Evolutionary conservation across 2,329 filamentous ascomycete genomes (phyloP), one percentile per base, ranked within the genome.

Genomic region (Pseudogymnoascus sp.): DNA sequence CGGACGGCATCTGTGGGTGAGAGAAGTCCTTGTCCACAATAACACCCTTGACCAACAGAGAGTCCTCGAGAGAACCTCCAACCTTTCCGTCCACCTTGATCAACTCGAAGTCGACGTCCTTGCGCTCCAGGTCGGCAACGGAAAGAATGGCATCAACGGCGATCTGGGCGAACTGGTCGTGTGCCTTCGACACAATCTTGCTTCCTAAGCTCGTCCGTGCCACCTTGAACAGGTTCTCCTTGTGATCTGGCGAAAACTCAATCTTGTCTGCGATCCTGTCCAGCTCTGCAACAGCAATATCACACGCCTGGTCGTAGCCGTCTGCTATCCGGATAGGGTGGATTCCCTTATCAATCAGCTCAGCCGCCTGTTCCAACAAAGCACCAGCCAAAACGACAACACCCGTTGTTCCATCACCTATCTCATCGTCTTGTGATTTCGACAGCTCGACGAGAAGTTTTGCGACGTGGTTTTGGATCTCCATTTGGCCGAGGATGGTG

Each of bases 11-110:
- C 80, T 99, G 95, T 11, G 95, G 95, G 77, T 99, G 95, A 37
- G 95, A 98, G 78, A 99, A 99, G 80, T 99, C 96, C 82, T 99
- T 99, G 85, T 99, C 95, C 76, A 99, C 85, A 75, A 99, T 96
- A 68, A 99, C 95, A 75, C 95, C 95, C 80, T 98, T 96, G 70
- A 99, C 93, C 46, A 99, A 86, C 31, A 98, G 79, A 5, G 93
- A 90, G 77, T 99, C 95, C 77, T 98, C 93, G 16, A 99, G 84
- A 28, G 93, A 79, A 65, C 96, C 95, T 70, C 95, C 95, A 37
- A 98, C 92, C 82, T 99, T 99, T 72, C 95, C 93, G 73, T 99
- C 95, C 61, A 99, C 93, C 84, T 99, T 99, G 82, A 99, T 99
- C 70, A 99, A 80, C 80, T 99, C 95, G 74, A 99, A 99, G 75